Percentiles rank a stretch among this genome's conserved stretches.
Conservation (phyloP, 352 stramenopile genomes). For the Achlya hypogyna region DNA sequence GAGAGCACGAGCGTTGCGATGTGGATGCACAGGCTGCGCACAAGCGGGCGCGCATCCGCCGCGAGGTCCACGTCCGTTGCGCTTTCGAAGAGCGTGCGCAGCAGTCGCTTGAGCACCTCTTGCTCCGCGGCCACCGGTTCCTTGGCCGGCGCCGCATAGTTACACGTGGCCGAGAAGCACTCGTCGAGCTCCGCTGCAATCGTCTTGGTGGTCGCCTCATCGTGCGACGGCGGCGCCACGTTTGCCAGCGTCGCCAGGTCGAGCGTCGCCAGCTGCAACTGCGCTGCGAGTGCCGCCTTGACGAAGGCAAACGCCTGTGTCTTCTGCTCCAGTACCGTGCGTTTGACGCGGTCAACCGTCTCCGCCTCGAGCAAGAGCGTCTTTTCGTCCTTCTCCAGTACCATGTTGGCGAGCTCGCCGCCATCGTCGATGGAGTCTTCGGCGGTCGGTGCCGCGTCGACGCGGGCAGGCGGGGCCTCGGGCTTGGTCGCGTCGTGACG, state of each 20-base stretch:
- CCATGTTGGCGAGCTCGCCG: constrained; percentile 24
- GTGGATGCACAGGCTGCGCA: constrained; percentile 46
- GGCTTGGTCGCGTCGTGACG: constrained; percentile 1
- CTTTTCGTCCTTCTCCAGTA: constrained; percentile 82
- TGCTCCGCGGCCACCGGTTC: constrained; percentile 25
- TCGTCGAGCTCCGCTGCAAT: constrained; percentile 7
- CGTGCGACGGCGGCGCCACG: constrained; percentile 6
- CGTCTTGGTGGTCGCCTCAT: constrained; percentile 28
- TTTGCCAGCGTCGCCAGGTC: not conserved
- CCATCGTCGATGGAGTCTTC: constrained; percentile 2
- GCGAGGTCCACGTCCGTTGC: constrained; percentile 71
- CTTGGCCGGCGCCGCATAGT: not conserved
- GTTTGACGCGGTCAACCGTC: constrained; percentile 52
- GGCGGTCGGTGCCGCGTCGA: not conserved
- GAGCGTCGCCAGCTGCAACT: constrained; percentile 34
- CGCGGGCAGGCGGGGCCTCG: not conserved
- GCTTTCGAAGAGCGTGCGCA: constrained; percentile 59
- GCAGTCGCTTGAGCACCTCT: constrained; percentile 37
- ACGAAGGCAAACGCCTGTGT: constrained; percentile 63
- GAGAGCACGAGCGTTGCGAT: constrained; percentile 42
- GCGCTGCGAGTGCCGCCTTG: constrained; percentile 40
- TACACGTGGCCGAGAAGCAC: not conserved
- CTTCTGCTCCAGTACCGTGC: constrained; percentile 68
- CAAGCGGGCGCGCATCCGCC: constrained; percentile 37
- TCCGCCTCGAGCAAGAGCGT: constrained; percentile 63